These are phyloP conservation scores for Sherardia arvensis DNA, from an alignment of 257 asterid species.

Conservation along the genomic window DNA sequence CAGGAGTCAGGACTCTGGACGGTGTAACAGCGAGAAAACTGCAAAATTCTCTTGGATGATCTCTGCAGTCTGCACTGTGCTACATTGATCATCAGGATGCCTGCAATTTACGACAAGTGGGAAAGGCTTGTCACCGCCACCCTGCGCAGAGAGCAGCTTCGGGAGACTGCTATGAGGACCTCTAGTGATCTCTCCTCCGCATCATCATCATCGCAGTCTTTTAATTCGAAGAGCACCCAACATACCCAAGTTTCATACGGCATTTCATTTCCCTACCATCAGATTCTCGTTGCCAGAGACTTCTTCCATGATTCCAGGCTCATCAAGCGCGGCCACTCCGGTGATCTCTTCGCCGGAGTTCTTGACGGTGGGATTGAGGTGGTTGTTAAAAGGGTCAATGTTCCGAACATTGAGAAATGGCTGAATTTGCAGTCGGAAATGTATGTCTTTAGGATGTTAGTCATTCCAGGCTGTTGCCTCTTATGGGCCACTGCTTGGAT, in stretches of 20 bases:
- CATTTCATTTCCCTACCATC: not conserved
- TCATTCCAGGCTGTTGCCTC: conserved; percentile 2
- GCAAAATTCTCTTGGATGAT: too few relatives aligned
- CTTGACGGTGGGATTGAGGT: not conserved
- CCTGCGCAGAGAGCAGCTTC: not conserved
- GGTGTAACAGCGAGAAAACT: too few relatives aligned
- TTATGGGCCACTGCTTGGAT: conserved; percentile 9
- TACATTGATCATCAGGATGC: too few relatives aligned
- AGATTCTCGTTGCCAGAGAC: not conserved
- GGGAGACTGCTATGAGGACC: conserved; percentile 1
- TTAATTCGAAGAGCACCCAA: not conserved
- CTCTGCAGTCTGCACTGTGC: too few relatives aligned
- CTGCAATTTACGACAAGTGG: not conserved
- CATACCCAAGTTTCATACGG: not conserved
- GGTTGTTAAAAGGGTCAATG: not conserved
- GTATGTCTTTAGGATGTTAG: not conserved
- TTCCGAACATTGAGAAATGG: not conserved
- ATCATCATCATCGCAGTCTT: not conserved
- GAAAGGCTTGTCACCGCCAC: conserved; percentile 2
- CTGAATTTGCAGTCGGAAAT: not conserved
- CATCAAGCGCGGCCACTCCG: not conserved
- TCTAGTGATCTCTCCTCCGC: too few relatives aligned
- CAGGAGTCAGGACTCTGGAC: too few relatives aligned
- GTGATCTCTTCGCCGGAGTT: not conserved
- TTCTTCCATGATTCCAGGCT: not conserved